Conservation (phyloP, 352 stramenopile species). For the Pythium aristosporum region DNA sequence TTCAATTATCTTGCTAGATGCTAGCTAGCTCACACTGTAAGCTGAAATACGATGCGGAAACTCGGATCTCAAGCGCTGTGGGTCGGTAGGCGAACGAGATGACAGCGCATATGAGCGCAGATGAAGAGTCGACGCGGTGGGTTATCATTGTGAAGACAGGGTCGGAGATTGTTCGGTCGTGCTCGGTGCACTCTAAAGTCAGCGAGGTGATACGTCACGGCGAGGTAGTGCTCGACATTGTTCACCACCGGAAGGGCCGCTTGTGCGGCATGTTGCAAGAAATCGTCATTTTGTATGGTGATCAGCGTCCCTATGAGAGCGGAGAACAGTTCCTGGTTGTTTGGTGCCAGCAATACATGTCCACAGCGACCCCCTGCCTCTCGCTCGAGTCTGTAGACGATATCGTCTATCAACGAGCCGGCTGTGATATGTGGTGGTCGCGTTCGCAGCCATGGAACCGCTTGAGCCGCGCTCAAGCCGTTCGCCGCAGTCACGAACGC, state of each 20-base stretch:
- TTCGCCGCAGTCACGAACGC: slow-evolving; percentile 20
- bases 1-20: too few species aligned
- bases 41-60: too few species aligned
- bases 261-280: slow-evolving; percentile 28
- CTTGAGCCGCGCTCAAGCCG: slow-evolving; percentile 15
- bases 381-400: slow-evolving; percentile 20
- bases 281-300: too few species aligned
- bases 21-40: too few species aligned
- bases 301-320: too few species aligned
- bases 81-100: not conserved
- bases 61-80: too few species aligned
- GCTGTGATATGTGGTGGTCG: slow-evolving; percentile 28
- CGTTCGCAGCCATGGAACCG: slow-evolving; percentile 24
- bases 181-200: slow-evolving; percentile 26
- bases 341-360: slow-evolving; percentile 28
- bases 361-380: slow-evolving; percentile 21
- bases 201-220: slow-evolving; percentile 21
- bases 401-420: slow-evolving; percentile 28
- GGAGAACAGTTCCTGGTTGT: slow-evolving; percentile 21
- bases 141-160: slow-evolving; percentile 15
- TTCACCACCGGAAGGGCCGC: slow-evolving; percentile 30
- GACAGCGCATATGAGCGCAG: too few species aligned
- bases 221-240: slow-evolving; percentile 26
- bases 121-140: slow-evolving; percentile 19
- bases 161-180: slow-evolving; percentile 20